Evolutionary conservation across 2,329 filamentous ascomycete genomes (phyloP).

Genomic region (Thelonectria rubi): DNA sequence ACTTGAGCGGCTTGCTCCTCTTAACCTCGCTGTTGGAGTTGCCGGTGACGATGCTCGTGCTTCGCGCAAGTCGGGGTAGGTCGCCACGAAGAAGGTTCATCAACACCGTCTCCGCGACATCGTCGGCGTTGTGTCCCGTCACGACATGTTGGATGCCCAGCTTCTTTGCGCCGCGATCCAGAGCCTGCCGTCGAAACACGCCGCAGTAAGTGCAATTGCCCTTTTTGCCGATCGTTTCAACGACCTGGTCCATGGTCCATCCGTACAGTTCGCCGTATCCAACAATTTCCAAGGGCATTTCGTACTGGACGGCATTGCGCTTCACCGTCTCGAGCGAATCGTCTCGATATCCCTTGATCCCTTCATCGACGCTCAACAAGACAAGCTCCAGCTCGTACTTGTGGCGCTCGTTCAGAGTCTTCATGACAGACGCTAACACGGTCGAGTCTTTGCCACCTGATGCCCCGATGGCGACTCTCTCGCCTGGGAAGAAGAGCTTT

Average conservation of each 20-base stretch:
- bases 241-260: slow-evolving; percentile 99
- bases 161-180: slow-evolving; percentile 90
- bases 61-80: slow-evolving; percentile 83
- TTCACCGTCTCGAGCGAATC: slow-evolving; percentile 97
- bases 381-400: slow-evolving; percentile 87
- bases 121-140: slow-evolving; percentile 97
- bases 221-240: slow-evolving; percentile 95
- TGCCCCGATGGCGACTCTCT: slow-evolving; percentile 91
- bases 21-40: slow-evolving; percentile 86
- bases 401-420: slow-evolving; percentile 91
- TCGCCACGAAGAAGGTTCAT: slow-evolving; percentile 97
- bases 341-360: slow-evolving; percentile 95
- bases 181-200: slow-evolving; percentile 91
- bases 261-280: slow-evolving; percentile 95
- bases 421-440: slow-evolving; percentile 91
- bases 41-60: slow-evolving; percentile 88
- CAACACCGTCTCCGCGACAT: slow-evolving; percentile 94
- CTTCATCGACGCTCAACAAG: slow-evolving; percentile 92
- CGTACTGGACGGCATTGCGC: slow-evolving; percentile 88
- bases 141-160: slow-evolving; percentile 92
- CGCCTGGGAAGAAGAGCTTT: slow-evolving; percentile 82
- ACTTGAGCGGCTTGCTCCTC: slow-evolving; percentile 95
- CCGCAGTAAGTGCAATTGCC: slow-evolving; percentile 99
- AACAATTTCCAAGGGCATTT: slow-evolving; percentile 90
- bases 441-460: slow-evolving; percentile 98